These are phyloP conservation scores for Pleurotus djamor DNA, from an alignment of 768 basidiomycete genomes.

Conservation along the genomic window DNA sequence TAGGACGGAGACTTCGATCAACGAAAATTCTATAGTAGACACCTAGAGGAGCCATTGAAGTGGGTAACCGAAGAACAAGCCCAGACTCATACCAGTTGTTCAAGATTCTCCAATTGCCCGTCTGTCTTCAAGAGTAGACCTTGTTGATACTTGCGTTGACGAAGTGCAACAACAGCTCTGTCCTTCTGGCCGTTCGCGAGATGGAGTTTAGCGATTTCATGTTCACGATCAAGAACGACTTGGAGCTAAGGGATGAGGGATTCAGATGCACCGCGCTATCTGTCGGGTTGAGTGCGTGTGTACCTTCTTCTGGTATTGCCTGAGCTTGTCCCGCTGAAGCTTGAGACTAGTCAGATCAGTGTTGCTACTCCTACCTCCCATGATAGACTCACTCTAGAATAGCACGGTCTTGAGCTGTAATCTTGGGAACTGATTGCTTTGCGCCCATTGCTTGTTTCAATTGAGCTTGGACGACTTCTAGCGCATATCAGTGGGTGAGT, in stretches of 20 bases:
- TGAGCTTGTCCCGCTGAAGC: conserved; percentile 92
- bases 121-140: conserved; percentile 86
- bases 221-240: conserved; percentile 80
- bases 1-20: conserved; percentile 89
- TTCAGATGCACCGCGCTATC: background rate
- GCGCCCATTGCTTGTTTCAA: conserved; percentile 54
- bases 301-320: conserved; percentile 94
- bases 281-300: conserved; percentile 8
- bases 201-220: conserved; percentile 84
- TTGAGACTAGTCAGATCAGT: conserved; percentile 65
- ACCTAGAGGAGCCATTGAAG: conserved; percentile 50
- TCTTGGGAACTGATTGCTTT: conserved; percentile 77
- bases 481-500: background rate
- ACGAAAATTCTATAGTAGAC: conserved; percentile 93
- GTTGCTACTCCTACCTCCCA: background rate
- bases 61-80: background rate
- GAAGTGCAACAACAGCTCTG: conserved; percentile 82
- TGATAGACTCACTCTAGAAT: conserved; percentile 81
- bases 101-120: conserved; percentile 81
- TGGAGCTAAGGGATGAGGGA: conserved; percentile 63
- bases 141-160: conserved; percentile 94
- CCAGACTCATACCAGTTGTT: conserved; percentile 68
- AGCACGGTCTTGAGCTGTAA: conserved; percentile 92
- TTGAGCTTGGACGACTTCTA: background rate
- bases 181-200: conserved; percentile 82